Evolutionary conservation across 1,139 yeast species (phyloP).

Genomic region (Yamadazyma oceani): DNA sequence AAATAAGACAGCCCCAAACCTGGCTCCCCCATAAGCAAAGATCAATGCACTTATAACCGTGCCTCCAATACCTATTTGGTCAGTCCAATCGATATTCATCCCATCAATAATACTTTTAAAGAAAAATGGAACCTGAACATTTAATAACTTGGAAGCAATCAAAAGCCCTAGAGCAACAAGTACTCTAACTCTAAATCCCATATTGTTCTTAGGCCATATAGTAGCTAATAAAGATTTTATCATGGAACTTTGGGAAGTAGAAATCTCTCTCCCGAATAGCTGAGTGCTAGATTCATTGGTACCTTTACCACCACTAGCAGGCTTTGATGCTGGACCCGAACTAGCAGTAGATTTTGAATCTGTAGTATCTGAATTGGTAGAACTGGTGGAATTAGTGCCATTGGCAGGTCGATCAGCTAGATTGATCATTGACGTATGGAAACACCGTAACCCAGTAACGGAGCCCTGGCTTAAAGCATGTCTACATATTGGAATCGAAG

Average conservation of each 20-base stretch:
- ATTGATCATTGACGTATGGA: too few relatives aligned
- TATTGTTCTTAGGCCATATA: conserved; percentile 85
- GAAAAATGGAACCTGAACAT: conserved; percentile 94
- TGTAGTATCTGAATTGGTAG: too few relatives aligned
- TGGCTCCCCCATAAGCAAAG: conserved; percentile 87
- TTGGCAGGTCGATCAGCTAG: too few relatives aligned
- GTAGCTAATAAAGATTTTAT: conserved; percentile 65
- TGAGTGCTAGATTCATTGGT: conserved; percentile 6
- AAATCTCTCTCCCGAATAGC: conserved; percentile 26
- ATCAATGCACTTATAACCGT: conserved; percentile 72
- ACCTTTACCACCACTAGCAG: too few relatives aligned
- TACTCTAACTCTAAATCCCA: conserved; percentile 73
- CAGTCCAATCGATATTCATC: conserved; percentile 88
- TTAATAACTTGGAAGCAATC: conserved; percentile 77
- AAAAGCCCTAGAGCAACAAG: conserved; percentile 69
- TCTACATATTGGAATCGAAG: too few relatives aligned
- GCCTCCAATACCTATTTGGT: conserved; percentile 57
- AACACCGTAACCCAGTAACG: too few relatives aligned
- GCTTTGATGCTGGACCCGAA: too few relatives aligned
- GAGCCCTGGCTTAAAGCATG: too few relatives aligned
- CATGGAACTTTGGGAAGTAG: conserved; percentile 60
- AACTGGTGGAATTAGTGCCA: too few relatives aligned
- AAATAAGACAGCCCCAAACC: conserved; percentile 91
- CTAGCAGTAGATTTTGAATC: too few relatives aligned
- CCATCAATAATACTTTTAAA: conserved; percentile 87